A percentile compares a stretch with the other conserved stretches of the same genome.
phyloP scores from a whole-genome alignment of 495 filamentous ascomycete genomes.

The Symbiotaphrina buchneri region DNA sequence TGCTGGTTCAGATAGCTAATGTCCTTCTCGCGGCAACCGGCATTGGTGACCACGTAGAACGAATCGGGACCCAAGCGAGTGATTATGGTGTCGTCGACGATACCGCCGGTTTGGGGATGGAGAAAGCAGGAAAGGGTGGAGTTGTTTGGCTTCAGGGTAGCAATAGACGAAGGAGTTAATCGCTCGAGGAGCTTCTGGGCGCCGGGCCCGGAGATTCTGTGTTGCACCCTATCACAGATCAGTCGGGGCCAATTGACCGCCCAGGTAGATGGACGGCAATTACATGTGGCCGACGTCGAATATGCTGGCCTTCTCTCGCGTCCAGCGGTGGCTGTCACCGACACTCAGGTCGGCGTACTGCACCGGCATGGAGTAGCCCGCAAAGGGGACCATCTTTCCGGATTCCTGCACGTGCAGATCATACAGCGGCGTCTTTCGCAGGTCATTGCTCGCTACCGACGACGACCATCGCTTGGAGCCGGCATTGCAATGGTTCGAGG shows the following conservation, averaged over 20 bases:
- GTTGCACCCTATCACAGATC: slow-evolving; percentile 43
- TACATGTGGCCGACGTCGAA: slow-evolving; percentile 71
- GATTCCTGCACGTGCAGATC: slow-evolving; percentile 59
- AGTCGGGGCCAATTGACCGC: slow-evolving; percentile 31
- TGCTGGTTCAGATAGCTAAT: slow-evolving; percentile 44
- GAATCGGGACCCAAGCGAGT: slow-evolving; percentile 41
- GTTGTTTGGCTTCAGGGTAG: slow-evolving; percentile 28
- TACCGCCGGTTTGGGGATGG: slow-evolving; percentile 59
- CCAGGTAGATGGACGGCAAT: too few relatives aligned
- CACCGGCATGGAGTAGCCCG: slow-evolving; percentile 81
- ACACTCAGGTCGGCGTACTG: slow-evolving; percentile 59
- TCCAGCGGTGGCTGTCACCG: slow-evolving; percentile 66
- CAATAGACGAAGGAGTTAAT: slow-evolving; percentile 51
- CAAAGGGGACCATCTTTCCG: slow-evolving; percentile 94
- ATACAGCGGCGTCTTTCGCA: slow-evolving; percentile 54
- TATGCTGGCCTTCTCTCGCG: slow-evolving; percentile 61
- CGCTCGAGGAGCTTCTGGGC: slow-evolving; percentile 54
- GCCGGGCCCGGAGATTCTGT: slow-evolving; percentile 53
- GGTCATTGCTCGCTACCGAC: not conserved
- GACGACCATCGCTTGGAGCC: slow-evolving; percentile 1
- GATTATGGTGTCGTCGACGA: slow-evolving; percentile 83
- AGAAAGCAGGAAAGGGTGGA: slow-evolving; percentile 70
- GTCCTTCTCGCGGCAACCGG: slow-evolving; percentile 79
- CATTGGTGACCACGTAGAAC: slow-evolving; percentile 93
- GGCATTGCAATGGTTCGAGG: not conserved